A percentile compares a stretch with the other conserved stretches of the same genome.
These are phyloP conservation scores for Botryotinia convoluta DNA, from an alignment of 2,329 filamentous ascomycete species.

Conservation along the genomic window DNA sequence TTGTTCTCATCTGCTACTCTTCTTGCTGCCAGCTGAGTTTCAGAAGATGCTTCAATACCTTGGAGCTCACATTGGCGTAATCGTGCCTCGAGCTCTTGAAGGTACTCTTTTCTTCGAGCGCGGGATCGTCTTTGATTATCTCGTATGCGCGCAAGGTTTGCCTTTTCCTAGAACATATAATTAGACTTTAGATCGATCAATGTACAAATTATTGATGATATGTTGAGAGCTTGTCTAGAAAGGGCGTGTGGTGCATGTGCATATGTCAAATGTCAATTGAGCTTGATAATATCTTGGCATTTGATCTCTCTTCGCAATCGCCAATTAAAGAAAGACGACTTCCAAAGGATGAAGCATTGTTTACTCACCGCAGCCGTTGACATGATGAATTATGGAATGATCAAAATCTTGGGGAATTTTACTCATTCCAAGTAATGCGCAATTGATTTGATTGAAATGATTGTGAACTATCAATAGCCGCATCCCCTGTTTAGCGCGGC, in stretches of 20 bases:
- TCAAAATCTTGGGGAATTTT: not conserved
- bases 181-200: not conserved
- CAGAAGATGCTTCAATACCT: conserved; percentile 66
- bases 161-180: conserved; percentile 31
- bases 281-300: conserved; percentile 4
- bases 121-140: conserved; percentile 78
- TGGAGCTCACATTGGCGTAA: conserved; percentile 60
- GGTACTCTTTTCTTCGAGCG: conserved; percentile 69
- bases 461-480: not conserved
- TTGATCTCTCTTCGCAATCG: not conserved
- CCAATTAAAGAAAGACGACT: not conserved
- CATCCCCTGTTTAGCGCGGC: conserved; percentile 5
- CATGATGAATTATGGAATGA: not conserved
- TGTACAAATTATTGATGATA: not conserved
- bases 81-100: conserved; percentile 65
- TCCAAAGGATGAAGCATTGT: not conserved
- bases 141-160: conserved; percentile 57
- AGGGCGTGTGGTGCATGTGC: not conserved
- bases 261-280: not conserved
- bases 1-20: conserved; percentile 68
- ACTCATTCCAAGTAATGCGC: not conserved
- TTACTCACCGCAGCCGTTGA: conserved; percentile 11
- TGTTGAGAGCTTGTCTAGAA: not conserved
- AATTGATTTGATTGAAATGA: not conserved
- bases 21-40: conserved; percentile 68